Conservation (phyloP, 2,329 filamentous ascomycete genomes). For the Fusarium lateritium region DNA sequence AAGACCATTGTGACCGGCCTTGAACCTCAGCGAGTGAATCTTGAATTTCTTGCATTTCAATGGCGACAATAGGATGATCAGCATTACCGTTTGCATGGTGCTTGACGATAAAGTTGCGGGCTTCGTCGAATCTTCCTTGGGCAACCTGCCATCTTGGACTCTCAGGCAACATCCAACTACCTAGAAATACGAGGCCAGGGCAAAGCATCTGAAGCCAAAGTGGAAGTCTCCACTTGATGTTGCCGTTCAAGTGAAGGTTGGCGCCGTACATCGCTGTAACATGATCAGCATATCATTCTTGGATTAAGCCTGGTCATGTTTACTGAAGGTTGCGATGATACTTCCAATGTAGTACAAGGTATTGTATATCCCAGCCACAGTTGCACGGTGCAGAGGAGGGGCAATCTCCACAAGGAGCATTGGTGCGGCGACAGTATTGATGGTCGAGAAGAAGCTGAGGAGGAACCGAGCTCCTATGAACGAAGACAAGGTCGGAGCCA, state of each 20-base stretch:
- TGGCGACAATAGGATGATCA: conserved; percentile 4
- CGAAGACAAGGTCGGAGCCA: conserved; percentile 9
- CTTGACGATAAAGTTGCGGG: conserved; percentile 6
- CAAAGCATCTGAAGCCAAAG: conserved; percentile 38
- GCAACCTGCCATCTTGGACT: conserved; percentile 67
- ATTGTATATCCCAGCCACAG: conserved; percentile 69
- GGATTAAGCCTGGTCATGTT: rapidly evolving
- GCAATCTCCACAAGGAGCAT: conserved; percentile 73
- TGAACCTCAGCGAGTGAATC: neutral
- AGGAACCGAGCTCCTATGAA: conserved; percentile 20
- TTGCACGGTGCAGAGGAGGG: conserved; percentile 70
- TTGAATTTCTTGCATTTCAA: conserved; percentile 21
- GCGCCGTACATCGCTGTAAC: conserved; percentile 40
- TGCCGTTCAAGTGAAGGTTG: conserved; percentile 32
- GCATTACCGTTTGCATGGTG: conserved; percentile 20
- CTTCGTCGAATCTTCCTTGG: conserved; percentile 8
- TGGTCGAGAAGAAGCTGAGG: conserved; percentile 17
- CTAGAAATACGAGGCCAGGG: conserved; percentile 31
- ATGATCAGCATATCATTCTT: rapidly evolving
- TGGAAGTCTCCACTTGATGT: conserved; percentile 42
- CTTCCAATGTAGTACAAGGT: conserved; percentile 59
- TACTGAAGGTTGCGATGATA: conserved; percentile 26
- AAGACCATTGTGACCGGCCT: conserved; percentile 13
- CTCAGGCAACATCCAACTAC: conserved; percentile 68
- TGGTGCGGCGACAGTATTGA: conserved; percentile 63